These are phyloP conservation scores for Saitozyma podzolica DNA, from an alignment of 768 basidiomycete genomes.

Conservation along the genomic window DNA sequence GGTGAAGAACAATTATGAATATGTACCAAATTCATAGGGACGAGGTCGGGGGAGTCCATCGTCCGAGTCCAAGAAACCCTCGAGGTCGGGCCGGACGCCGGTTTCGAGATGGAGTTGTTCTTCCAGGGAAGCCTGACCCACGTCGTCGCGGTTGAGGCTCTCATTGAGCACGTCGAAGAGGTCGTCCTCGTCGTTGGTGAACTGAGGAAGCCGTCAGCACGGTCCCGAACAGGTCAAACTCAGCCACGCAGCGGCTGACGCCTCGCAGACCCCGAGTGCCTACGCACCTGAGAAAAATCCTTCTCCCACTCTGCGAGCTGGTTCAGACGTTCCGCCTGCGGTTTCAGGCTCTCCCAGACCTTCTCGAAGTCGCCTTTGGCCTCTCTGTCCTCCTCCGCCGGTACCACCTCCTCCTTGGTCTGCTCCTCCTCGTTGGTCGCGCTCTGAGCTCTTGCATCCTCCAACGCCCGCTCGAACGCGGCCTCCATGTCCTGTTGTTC, in stretches of 20 bases:
- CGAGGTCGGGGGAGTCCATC: slow-evolving; percentile 75
- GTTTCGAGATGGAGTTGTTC: slow-evolving; percentile 20
- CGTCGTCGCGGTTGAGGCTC: slow-evolving; percentile 33
- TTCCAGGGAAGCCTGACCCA: slow-evolving; percentile 29
- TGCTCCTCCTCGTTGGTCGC: slow-evolving; percentile 8
- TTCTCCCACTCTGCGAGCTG: slow-evolving; percentile 51
- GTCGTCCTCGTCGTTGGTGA: slow-evolving; percentile 50
- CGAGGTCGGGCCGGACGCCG: slow-evolving; percentile 10
- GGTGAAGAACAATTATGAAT: background rate
- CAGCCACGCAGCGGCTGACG: background rate
- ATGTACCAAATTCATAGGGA: slow-evolving; percentile 75
- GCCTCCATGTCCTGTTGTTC: slow-evolving; percentile 40
- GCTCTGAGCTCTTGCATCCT: slow-evolving; percentile 17
- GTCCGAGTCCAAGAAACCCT: slow-evolving; percentile 40
- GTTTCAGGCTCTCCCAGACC: slow-evolving; percentile 50
- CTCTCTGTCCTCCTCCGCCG: slow-evolving; percentile 24
- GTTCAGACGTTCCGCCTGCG: slow-evolving; percentile 46
- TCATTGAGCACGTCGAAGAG: slow-evolving; percentile 46
- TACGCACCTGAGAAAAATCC: slow-evolving; percentile 48
- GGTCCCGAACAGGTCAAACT: background rate
- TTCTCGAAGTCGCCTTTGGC: slow-evolving; percentile 46
- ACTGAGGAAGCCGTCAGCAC: slow-evolving; percentile 17
- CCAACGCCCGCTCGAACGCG: slow-evolving; percentile 27
- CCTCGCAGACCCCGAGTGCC: background rate
- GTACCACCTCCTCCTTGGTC: slow-evolving; percentile 2